Percentiles rank a stretch among this genome's conserved stretches.
These are phyloP conservation scores for Ceratocystis colombiana DNA, from an alignment of 2,329 filamentous ascomycete species.

Conservation along the genomic window DNA sequence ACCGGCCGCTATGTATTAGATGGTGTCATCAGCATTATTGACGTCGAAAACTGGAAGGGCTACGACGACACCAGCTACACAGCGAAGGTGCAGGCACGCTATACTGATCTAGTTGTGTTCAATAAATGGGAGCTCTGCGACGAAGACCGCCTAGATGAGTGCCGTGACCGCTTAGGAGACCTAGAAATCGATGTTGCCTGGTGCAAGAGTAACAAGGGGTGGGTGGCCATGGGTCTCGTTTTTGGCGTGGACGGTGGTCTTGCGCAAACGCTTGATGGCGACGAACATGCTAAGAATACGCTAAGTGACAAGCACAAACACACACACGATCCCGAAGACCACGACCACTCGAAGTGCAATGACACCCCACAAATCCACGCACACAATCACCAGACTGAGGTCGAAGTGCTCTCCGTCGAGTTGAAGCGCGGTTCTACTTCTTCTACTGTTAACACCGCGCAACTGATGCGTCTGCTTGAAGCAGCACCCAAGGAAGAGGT, in stretches of 20 bases:
- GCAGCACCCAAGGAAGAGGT: slow-evolving; percentile 82
- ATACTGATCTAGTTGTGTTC: slow-evolving; percentile 82
- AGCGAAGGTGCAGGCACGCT: slow-evolving; percentile 74
- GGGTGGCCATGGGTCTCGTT: slow-evolving; percentile 66
- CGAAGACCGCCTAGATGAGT: slow-evolving; percentile 66
- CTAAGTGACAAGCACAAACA: slow-evolving; percentile 30
- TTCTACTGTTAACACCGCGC: slow-evolving; percentile 44
- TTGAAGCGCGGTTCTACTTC: slow-evolving; percentile 39
- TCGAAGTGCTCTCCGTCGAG: slow-evolving; percentile 81
- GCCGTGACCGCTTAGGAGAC: slow-evolving; percentile 68
- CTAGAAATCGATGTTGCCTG: slow-evolving; percentile 70
- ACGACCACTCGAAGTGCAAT: slow-evolving; percentile 35
- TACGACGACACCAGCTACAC: slow-evolving; percentile 89
- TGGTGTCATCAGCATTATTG: slow-evolving; percentile 79
- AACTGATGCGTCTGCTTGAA: slow-evolving; percentile 57
- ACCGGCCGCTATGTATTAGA: slow-evolving; percentile 64
- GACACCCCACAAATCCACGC: slow-evolving; percentile 35
- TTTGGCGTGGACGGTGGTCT: slow-evolving; percentile 82
- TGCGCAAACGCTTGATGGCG: slow-evolving; percentile 45
- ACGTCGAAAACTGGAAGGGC: slow-evolving; percentile 90
- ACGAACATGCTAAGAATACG: slow-evolving; percentile 29
- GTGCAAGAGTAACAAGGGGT: slow-evolving; percentile 74
- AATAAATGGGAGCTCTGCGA: slow-evolving; percentile 81
- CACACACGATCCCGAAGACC: slow-evolving; percentile 29
- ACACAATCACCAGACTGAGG: slow-evolving; percentile 66